Percentiles rank a stretch among this genome's conserved stretches.
Conservation (phyloP, 2,329 filamentous ascomycete species). For the Ophiostoma piceae region DNA sequence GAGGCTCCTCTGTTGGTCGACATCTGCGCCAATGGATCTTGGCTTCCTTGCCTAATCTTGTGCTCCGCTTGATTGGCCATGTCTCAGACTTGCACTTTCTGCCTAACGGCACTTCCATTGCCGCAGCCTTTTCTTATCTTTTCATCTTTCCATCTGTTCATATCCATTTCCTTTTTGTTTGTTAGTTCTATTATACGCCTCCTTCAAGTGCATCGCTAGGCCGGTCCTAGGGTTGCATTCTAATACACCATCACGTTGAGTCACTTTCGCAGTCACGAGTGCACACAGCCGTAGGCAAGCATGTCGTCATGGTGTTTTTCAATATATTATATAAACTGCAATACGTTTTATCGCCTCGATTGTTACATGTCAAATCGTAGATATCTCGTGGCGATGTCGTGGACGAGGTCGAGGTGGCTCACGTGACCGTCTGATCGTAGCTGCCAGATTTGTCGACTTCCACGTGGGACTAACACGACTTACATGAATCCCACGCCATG, state of each 20-base stretch:
- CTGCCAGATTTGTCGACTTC: not conserved
- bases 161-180: not conserved
- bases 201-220: not conserved
- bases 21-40: not conserved
- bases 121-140: not conserved
- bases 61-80: not conserved
- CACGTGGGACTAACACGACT: constrained; percentile 9
- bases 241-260: not conserved
- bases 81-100: not conserved
- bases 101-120: not conserved
- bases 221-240: not conserved
- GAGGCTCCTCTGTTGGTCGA: not conserved
- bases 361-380: no score
- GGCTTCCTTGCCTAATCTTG: not conserved
- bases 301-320: not conserved
- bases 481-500: not conserved
- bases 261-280: not conserved
- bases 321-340: no score
- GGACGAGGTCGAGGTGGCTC: not conserved
- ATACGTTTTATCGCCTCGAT: no score
- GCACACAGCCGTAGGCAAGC: not conserved
- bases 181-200: not conserved
- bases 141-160: not conserved
- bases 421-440: not conserved
- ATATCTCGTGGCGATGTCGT: no score